Evolutionary conservation across 2,329 filamentous ascomycete species (phyloP).

Genomic region (Ilyonectria robusta): DNA sequence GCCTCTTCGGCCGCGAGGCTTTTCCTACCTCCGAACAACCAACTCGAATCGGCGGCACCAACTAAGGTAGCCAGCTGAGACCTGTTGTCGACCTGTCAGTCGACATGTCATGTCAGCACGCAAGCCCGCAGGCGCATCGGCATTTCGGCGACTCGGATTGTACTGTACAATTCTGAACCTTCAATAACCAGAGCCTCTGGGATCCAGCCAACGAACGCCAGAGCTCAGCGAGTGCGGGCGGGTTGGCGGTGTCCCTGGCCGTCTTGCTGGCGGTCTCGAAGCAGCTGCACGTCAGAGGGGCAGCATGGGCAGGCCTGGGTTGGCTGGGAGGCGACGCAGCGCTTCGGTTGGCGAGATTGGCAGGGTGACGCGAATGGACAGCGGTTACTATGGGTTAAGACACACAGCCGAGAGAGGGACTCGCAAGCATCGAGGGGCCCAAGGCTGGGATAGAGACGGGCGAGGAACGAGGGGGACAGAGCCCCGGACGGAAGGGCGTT

Average conservation of each 20-base stretch:
- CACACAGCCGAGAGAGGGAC: conserved; percentile 3
- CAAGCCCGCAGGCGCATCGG: neutral
- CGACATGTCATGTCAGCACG: conserved; percentile 25
- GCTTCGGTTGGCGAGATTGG: conserved; percentile 21
- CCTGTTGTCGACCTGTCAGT: conserved; percentile 30
- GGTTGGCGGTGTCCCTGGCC: conserved; percentile 20
- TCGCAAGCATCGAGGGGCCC: conserved; percentile 10
- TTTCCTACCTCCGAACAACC: conserved; percentile 25
- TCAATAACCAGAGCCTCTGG: neutral
- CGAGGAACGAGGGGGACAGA: neutral
- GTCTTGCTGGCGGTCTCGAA: conserved; percentile 13
- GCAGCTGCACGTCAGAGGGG: conserved; percentile 34
- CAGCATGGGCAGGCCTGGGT: conserved; percentile 26
- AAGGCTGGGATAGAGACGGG: neutral
- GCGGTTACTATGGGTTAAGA: conserved; percentile 15
- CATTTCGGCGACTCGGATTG: conserved; percentile 15
- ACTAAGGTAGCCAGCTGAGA: conserved; percentile 20
- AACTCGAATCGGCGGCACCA: conserved; percentile 15
- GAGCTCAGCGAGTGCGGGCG: conserved; percentile 20
- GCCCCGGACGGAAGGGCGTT: neutral
- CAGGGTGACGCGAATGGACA: conserved; percentile 14
- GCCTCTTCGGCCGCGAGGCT: conserved; percentile 26
- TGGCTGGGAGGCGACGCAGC: conserved; percentile 20
- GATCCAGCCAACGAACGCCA: conserved; percentile 22
- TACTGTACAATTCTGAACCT: neutral